These are phyloP conservation scores for Colletotrichum spaethianum DNA, from an alignment of 2,329 filamentous ascomycete species.

Conservation along the genomic window DNA sequence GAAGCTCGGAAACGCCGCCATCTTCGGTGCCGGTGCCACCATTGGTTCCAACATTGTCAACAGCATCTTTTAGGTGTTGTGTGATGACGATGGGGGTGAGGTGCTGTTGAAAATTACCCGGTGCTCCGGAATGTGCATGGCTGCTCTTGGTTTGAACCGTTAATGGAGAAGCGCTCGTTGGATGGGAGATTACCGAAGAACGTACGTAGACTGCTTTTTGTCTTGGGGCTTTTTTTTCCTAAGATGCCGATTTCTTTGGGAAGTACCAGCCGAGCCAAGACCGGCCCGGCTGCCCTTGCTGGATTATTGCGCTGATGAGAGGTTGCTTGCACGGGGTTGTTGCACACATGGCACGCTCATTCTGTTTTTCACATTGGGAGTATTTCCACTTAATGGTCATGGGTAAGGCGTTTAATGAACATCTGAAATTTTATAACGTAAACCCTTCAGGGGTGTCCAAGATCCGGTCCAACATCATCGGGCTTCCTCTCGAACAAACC, in stretches of 20 bases:
- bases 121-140: background rate
- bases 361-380: background rate
- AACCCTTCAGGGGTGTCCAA: background rate
- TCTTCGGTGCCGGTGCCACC: conserved; percentile 94
- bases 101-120: background rate
- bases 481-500: background rate
- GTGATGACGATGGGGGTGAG: background rate
- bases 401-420: conserved; percentile 8
- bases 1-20: conserved; percentile 85
- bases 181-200: background rate
- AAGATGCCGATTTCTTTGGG: background rate
- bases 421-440: background rate
- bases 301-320: background rate
- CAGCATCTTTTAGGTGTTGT: conserved; percentile 79
- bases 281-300: background rate
- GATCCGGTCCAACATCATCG: background rate
- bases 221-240: background rate
- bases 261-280: background rate
- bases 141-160: background rate
- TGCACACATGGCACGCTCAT: conserved; percentile 15
- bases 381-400: conserved; percentile 4
- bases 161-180: background rate
- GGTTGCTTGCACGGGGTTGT: background rate
- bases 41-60: conserved; percentile 93
- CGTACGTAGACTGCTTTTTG: conserved; percentile 1